These are phyloP conservation scores for Trifolium pratense DNA, from an alignment of 306 rosid species.

Conservation along the genomic window DNA sequence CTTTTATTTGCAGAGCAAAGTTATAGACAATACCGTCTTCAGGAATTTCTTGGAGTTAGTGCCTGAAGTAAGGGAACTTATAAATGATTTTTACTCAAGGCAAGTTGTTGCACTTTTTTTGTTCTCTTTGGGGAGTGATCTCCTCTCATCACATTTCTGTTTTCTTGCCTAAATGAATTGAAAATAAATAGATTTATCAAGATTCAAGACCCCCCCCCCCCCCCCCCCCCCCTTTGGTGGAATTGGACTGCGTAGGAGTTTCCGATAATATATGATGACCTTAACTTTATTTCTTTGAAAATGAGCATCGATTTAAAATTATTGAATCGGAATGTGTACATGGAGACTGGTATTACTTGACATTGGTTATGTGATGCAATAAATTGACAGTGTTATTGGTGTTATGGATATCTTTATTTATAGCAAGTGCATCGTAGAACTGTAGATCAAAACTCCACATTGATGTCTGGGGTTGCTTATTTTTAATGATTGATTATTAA, in stretches of 20 bases:
- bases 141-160: not conserved
- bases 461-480: slow-evolving; percentile 5
- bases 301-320: not conserved
- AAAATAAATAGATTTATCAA: slow-evolving; percentile 6
- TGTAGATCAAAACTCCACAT: not conserved
- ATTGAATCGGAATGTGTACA: not conserved
- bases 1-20: slow-evolving; percentile 77
- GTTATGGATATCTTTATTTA: not conserved
- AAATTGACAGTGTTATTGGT: slow-evolving; percentile 3
- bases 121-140: slow-evolving; percentile 10
- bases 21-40: slow-evolving; percentile 81
- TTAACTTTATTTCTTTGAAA: not conserved
- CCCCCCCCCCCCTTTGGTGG: slow-evolving; percentile 21
- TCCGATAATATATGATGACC: not conserved
- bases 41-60: slow-evolving; percentile 92
- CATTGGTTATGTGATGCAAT: not conserved
- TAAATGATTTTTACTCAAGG: slow-evolving; percentile 96
- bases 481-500: slow-evolving; percentile 11
- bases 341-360: slow-evolving; percentile 1
- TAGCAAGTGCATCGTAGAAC: not conserved
- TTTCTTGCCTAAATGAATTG: not conserved
- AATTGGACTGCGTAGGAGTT: slow-evolving; percentile 1
- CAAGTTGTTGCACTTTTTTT: slow-evolving; percentile 41
- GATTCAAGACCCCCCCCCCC: too few relatives aligned
- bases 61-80: slow-evolving; percentile 95